Evolutionary conservation across 176 grass and related monocot genomes (phyloP), one percentile per base, ranked within the genome.

Genomic region (Musa itinerans): DNA sequence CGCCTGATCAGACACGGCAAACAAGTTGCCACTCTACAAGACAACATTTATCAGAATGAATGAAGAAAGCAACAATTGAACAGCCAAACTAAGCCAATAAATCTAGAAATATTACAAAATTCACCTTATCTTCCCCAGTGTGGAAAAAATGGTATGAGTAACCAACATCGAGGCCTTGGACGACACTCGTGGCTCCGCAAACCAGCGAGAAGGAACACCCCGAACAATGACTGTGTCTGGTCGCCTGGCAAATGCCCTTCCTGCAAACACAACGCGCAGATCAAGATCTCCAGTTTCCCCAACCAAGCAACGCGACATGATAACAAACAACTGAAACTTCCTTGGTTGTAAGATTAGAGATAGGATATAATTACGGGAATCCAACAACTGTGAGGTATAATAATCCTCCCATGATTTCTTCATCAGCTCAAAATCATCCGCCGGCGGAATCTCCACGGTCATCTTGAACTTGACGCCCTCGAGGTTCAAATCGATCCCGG

Each of bases 371-470:
- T 74, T 92, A 90, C 93, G 89, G 54, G 21, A 81, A 82, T 76
- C 85, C 10, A 82, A 71, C 53, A 89, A 82, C 81, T 87, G 74
- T 8, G 86, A 89, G 23, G 94, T 71, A 80, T 98, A 98, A 79
- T 83, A 93, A 76, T 94, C 84, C 75, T 98, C 88, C 94, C 94
- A 93, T 15, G 90, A 93, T 52, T 89, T 93, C 82, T 86, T 91
- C 84, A 98, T 82, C 53, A 70, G 62, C 78, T 43, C 81, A 69
- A 93, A 93, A 78, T 98, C 84, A 2, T 98, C 88, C 0, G 80
- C 83, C 10, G 71, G 54, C 20, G 90, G 90, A 56, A 93, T 78
- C 68, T 93, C 80, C 50, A 91, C 68, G 10, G 65, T 84, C 94
- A 98, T 93, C 52, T 79, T 81, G 82, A 91, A 98, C 86, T 82